Evolutionary conservation across 305 asterid species (phyloP).

Genomic region (Fraxinus nigra): DNA sequence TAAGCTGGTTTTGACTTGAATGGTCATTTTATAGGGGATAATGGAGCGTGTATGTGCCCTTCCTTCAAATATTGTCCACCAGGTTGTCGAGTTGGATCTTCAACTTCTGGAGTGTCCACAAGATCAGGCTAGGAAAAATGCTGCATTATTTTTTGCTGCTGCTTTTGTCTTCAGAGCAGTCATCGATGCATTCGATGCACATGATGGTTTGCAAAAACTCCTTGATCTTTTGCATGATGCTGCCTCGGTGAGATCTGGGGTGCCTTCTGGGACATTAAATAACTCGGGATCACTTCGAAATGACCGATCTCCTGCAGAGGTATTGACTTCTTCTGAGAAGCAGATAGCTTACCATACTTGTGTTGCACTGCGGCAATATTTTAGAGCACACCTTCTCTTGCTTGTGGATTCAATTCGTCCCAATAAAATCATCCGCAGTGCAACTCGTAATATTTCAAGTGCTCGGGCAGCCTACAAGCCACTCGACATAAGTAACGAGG

Average conservation of each 20-base stretch:
- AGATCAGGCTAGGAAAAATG: conserved; percentile 90
- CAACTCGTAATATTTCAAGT: conserved; percentile 68
- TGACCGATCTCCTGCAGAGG: conserved; percentile 85
- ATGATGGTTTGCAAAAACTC: conserved; percentile 85
- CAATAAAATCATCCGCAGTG: conserved; percentile 70
- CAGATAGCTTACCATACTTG: conserved; percentile 96
- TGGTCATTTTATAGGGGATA: conserved; percentile 61
- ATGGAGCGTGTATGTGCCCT: conserved; percentile 99
- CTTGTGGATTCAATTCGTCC: conserved; percentile 94
- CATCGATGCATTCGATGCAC: conserved; percentile 88
- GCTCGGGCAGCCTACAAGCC: conserved; percentile 83
- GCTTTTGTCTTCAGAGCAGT: conserved; percentile 95
- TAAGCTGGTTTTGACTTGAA: conserved; percentile 22
- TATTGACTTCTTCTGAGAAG: conserved; percentile 88
- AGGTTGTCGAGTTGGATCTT: conserved; percentile 85
- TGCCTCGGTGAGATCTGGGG: conserved; percentile 96
- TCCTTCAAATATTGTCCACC: conserved; percentile 75
- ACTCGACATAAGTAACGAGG: conserved; percentile 92
- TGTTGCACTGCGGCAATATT: conserved; percentile 85
- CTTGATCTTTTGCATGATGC: conserved; percentile 80
- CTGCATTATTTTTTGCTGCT: conserved; percentile 89
- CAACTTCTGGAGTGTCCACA: conserved; percentile 83
- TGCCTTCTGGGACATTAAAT: conserved; percentile 62
- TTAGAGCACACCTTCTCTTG: conserved; percentile 87
- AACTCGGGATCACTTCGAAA: conserved; percentile 70